phyloP scores from a whole-genome alignment of 352 stramenopile species.

The Pythium sukuiense region DNA sequence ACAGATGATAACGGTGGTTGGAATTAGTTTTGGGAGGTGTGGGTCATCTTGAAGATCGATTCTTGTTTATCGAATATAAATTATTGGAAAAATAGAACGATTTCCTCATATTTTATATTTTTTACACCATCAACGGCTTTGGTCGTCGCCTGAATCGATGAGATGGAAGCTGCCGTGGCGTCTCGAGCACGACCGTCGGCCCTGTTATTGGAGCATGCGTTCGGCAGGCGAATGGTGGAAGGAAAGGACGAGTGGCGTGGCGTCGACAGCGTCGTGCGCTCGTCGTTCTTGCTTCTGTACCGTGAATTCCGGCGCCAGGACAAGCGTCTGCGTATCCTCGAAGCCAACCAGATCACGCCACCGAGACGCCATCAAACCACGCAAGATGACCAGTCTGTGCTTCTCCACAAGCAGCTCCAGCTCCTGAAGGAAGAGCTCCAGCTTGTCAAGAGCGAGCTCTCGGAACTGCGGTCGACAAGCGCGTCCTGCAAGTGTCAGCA shows the following conservation, averaged over 20 bases:
- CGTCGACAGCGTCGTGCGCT: slow-evolving; percentile 50
- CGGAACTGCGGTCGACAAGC: background rate
- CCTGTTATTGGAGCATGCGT: slow-evolving; percentile 39
- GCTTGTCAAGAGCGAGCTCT: slow-evolving; percentile 10
- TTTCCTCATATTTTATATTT: background rate
- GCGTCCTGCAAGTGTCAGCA: background rate
- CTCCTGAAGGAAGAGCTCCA: slow-evolving; percentile 19
- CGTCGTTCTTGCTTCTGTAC: slow-evolving; percentile 51
- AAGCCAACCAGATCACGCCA: background rate
- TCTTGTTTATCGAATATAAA: background rate
- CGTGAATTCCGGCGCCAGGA: slow-evolving; percentile 40
- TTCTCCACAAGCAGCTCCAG: slow-evolving; percentile 12
- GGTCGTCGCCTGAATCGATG: background rate
- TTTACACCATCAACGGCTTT: too few relatives aligned
- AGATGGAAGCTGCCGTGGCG: background rate
- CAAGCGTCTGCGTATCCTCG: slow-evolving; percentile 11
- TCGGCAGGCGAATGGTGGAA: slow-evolving; percentile 36
- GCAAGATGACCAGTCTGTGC: background rate
- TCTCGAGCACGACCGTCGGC: background rate
- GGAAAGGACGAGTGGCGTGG: slow-evolving; percentile 44
- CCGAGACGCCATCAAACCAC: background rate
- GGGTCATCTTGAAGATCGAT: background rate
- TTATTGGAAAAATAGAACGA: background rate
- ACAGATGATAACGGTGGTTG: background rate
- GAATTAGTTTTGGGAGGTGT: background rate